These are phyloP conservation scores for Trichosanthes cucumerina DNA, from an alignment of 306 rosid genomes.

Conservation along the genomic window DNA sequence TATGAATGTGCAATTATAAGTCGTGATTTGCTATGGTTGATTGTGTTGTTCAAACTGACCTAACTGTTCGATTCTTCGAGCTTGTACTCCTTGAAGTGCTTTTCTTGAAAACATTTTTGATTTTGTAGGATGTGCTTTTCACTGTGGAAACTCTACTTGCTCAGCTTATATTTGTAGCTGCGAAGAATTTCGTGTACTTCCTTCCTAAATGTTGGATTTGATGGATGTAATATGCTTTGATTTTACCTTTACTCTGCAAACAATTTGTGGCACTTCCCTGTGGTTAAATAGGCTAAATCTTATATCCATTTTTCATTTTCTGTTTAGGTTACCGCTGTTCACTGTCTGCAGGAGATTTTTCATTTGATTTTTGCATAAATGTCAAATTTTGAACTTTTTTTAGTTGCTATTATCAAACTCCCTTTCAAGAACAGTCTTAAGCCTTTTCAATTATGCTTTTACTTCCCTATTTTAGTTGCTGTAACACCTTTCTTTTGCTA, in stretches of 20 bases:
- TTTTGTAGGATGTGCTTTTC: conserved; percentile 8
- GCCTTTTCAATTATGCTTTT: not conserved
- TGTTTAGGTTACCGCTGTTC: not conserved
- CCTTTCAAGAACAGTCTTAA: not conserved
- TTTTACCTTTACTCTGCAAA: not conserved
- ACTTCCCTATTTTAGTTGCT: not conserved
- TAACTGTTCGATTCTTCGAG: not conserved
- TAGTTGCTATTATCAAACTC: not conserved
- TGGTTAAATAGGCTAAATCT: not conserved
- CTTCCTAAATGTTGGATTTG: not conserved
- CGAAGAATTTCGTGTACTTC: not conserved
- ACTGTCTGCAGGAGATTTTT: not conserved
- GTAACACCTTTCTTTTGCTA: not conserved
- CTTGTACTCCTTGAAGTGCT: not conserved
- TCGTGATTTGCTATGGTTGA: not conserved
- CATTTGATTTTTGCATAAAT: not conserved
- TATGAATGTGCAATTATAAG: not conserved
- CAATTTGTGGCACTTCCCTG: not conserved
- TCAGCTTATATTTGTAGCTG: not conserved
- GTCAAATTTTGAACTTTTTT: not conserved
- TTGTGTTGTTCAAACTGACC: not conserved
- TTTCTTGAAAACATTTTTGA: not conserved
- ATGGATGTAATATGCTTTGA: not conserved
- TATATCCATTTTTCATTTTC: not conserved
- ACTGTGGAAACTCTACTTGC: not conserved